Evolutionary conservation across 23 red algal genomes (phyloP).

Genomic region (Rhodosorus marinus): DNA sequence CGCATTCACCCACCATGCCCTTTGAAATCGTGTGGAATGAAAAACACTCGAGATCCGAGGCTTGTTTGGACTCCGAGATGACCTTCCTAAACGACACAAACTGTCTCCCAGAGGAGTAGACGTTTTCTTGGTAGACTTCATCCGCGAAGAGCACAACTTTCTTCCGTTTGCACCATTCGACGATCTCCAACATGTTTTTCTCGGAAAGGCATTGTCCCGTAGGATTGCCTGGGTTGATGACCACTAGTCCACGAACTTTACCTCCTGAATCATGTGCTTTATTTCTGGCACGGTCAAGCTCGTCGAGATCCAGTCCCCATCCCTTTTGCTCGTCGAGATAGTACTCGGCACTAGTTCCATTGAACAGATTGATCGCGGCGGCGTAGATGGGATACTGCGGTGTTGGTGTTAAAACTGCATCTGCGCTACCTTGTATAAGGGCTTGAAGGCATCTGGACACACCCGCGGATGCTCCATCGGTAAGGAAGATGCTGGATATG

Average conservation of each 20-base stretch:
- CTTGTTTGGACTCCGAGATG: constrained; percentile 17
- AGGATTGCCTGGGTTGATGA: constrained; percentile 94
- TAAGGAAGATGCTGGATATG: constrained; percentile 31
- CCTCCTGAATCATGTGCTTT: constrained; percentile 20
- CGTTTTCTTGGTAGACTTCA: constrained; percentile 90
- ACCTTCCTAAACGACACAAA: constrained; percentile 89
- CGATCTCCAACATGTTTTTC: constrained; percentile 37
- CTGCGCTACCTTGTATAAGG: constrained; percentile 10
- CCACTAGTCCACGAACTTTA: constrained; percentile 35
- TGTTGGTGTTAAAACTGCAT: constrained; percentile 67
- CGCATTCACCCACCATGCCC: constrained; percentile 84
- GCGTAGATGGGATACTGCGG: constrained; percentile 94
- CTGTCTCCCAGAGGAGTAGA: constrained; percentile 42
- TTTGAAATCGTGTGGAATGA: constrained; percentile 86
- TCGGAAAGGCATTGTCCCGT: constrained; percentile 64
- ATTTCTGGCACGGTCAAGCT: constrained; percentile 27
- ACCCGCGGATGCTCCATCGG: constrained; percentile 67
- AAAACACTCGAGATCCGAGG: constrained; percentile 38
- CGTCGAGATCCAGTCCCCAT: constrained; percentile 46
- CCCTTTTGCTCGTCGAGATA: constrained; percentile 52
- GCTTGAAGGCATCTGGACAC: constrained; percentile 40
- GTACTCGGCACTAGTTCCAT: constrained; percentile 33
- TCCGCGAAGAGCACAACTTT: constrained; percentile 79
- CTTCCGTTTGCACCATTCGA: constrained; percentile 54
- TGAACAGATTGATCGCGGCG: constrained; percentile 34